These are phyloP conservation scores for Ambrosiella cleistominuta DNA, from an alignment of 2,329 filamentous ascomycete genomes.

Conservation along the genomic window DNA sequence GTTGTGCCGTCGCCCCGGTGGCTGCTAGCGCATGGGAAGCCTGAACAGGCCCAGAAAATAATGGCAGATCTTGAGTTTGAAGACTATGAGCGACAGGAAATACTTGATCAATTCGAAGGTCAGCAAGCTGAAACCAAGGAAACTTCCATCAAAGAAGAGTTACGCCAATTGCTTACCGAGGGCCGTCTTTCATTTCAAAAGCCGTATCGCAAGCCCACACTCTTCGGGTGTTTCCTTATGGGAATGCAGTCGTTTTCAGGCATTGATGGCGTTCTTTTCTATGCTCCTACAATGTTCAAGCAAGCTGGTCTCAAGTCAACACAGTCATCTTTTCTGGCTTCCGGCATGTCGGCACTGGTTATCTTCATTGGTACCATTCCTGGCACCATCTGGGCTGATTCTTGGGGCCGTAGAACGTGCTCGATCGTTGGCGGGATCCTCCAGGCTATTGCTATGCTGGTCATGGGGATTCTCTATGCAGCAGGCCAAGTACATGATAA, in stretches of 20 bases:
- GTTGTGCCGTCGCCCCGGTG: conserved; percentile 37
- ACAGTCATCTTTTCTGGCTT: conserved; percentile 37
- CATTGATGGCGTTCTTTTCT: conserved; percentile 45
- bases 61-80: conserved; percentile 26
- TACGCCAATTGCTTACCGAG: conserved; percentile 18
- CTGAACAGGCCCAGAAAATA: conserved; percentile 26
- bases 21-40: conserved; percentile 28
- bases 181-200: conserved; percentile 21
- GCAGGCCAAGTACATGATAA: conserved; percentile 22
- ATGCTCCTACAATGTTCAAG: conserved; percentile 41
- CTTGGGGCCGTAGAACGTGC: conserved; percentile 36
- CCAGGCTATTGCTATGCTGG: conserved; percentile 32
- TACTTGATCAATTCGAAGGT: conserved; percentile 18
- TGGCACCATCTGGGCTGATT: conserved; percentile 35
- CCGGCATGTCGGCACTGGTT: conserved; percentile 38
- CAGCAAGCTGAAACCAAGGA: neutral
- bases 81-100: conserved; percentile 22
- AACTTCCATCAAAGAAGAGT: conserved; percentile 16
- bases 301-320: conserved; percentile 38
- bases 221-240: conserved; percentile 39
- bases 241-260: conserved; percentile 41
- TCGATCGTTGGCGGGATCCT: conserved; percentile 34
- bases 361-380: conserved; percentile 38
- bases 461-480: conserved; percentile 36
- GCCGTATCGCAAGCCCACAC: conserved; percentile 27